Evolutionary conservation across 768 basidiomycete species (phyloP).

Genomic region (Pleurotus platypus): DNA sequence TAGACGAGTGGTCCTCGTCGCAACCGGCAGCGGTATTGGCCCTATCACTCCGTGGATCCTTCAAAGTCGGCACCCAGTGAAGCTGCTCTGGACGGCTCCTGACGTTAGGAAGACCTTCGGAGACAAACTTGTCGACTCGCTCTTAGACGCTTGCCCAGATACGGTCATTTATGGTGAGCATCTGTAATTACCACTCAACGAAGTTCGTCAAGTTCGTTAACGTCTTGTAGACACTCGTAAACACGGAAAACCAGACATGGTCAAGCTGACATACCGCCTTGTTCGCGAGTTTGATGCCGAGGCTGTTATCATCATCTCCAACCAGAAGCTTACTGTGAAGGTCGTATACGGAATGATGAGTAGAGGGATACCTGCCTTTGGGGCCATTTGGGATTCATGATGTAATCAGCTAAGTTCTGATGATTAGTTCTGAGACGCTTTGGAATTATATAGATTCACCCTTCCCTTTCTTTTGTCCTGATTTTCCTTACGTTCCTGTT

Average conservation of each 20-base stretch:
- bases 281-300: constrained; percentile 34
- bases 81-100: constrained; percentile 39
- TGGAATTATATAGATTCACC: too few relatives aligned
- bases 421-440: too few relatives aligned
- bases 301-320: constrained; percentile 39
- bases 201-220: too few relatives aligned
- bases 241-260: constrained; percentile 36
- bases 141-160: constrained; percentile 33
- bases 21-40: constrained; percentile 52
- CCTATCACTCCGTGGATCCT: constrained; percentile 37
- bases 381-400: constrained; percentile 39
- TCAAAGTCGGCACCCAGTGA: constrained; percentile 29
- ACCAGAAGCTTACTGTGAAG: constrained; percentile 33
- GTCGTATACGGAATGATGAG: constrained; percentile 38
- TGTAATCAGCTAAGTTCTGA: too few relatives aligned
- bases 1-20: constrained; percentile 47
- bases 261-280: constrained; percentile 32
- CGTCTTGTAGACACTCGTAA: constrained; percentile 27
- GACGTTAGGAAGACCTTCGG: constrained; percentile 38
- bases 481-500: too few relatives aligned
- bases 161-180: constrained; percentile 29
- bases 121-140: constrained; percentile 32
- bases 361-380: constrained; percentile 37
- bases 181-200: background rate
- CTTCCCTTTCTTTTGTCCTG: too few relatives aligned